A percentile compares a stretch with the other conserved stretches of the same genome.
Evolutionary conservation across 768 basidiomycete genomes (phyloP).

Genomic region (Russula sp.): DNA sequence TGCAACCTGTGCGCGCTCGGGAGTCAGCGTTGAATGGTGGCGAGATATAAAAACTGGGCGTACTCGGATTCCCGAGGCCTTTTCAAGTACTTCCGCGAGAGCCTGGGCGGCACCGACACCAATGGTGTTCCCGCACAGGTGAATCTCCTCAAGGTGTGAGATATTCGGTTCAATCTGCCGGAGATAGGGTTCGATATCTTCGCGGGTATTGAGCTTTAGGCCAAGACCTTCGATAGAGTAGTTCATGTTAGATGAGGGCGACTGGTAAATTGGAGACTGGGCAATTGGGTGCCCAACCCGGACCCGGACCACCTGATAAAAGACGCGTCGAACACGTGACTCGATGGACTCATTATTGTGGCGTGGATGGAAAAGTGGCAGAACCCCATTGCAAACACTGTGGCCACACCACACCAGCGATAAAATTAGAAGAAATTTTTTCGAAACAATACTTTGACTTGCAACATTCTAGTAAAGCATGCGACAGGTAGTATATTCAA

Average conservation of each 20-base stretch:
- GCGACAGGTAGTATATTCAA: too few species aligned
- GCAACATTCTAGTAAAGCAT: too few species aligned
- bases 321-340: conserved; percentile 11
- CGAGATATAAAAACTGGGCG: conserved; percentile 24
- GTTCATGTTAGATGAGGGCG: conserved; percentile 10
- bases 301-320: not conserved
- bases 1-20: conserved; percentile 65
- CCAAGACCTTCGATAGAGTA: conserved; percentile 59
- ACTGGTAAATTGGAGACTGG: conserved; percentile 25
- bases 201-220: conserved; percentile 72
- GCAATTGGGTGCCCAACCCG: not conserved
- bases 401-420: too few species aligned
- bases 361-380: too few species aligned
- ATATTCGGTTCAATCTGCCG: conserved; percentile 52
- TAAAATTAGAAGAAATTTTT: too few species aligned
- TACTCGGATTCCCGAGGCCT: conserved; percentile 66
- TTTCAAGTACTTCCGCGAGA: conserved; percentile 71
- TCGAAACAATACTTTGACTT: too few species aligned
- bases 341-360: not conserved
- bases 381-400: too few species aligned
- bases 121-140: conserved; percentile 90
- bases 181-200: conserved; percentile 72
- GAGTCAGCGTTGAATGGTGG: conserved; percentile 2
- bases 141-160: conserved; percentile 68
- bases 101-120: conserved; percentile 87